These are phyloP conservation scores for Populus davidiana DNA, from an alignment of 345 rosid genomes.

Conservation along the genomic window DNA sequence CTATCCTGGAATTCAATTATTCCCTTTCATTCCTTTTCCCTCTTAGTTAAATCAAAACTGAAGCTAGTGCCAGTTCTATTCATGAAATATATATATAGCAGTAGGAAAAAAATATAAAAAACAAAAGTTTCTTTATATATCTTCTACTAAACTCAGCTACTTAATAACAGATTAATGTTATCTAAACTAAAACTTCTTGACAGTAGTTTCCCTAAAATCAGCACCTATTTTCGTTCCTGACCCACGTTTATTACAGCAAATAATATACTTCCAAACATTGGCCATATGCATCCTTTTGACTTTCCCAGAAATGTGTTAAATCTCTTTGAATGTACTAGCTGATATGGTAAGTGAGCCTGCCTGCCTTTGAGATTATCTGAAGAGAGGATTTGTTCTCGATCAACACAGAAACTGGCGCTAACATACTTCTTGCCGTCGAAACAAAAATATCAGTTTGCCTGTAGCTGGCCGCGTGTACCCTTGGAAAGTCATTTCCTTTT, in stretches of 20 bases:
- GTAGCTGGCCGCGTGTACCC: slow-evolving; percentile 17
- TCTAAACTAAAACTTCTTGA: slow-evolving; percentile 7
- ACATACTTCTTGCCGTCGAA: too few species aligned
- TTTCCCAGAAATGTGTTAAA: not conserved
- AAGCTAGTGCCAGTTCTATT: slow-evolving; percentile 41
- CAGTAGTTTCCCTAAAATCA: slow-evolving; percentile 15
- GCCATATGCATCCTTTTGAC: slow-evolving; percentile 27
- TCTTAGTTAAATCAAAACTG: slow-evolving; percentile 5
- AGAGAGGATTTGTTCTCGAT: too few species aligned
- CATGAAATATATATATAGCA: slow-evolving; percentile 16
- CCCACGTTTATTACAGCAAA: slow-evolving; percentile 19
- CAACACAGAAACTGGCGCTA: too few species aligned
- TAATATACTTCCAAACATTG: slow-evolving; percentile 8
- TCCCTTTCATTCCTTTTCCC: slow-evolving; percentile 23
- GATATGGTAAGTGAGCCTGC: too few species aligned
- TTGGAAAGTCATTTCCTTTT: slow-evolving; percentile 14
- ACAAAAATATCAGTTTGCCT: slow-evolving; percentile 15
- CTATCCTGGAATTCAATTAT: slow-evolving; percentile 62
- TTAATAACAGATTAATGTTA: not conserved
- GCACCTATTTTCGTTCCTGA: slow-evolving; percentile 19
- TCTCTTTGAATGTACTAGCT: too few species aligned
- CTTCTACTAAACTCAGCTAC: slow-evolving; percentile 14
- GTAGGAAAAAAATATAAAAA: slow-evolving; percentile 8
- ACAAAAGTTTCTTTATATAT: slow-evolving; percentile 34
- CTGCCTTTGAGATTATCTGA: too few species aligned